A percentile compares a stretch with the other conserved stretches of the same genome.
phyloP scores from a whole-genome alignment of 2,329 filamentous ascomycete genomes.

The Aspergillus alliaceus region DNA sequence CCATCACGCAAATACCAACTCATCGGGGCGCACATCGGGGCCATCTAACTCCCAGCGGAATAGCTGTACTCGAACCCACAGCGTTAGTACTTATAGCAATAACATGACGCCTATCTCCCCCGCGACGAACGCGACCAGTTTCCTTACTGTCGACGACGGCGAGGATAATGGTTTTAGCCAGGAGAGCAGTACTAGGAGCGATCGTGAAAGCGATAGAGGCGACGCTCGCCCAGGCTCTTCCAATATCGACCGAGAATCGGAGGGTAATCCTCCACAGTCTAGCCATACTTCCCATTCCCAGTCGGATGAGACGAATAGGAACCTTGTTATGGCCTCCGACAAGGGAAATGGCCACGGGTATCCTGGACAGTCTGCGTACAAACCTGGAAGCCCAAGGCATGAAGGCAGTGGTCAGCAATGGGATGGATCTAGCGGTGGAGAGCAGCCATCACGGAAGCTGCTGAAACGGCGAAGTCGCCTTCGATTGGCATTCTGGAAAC shows the following conservation, averaged over 20 bases:
- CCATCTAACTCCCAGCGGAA: slow-evolving; percentile 37
- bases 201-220: slow-evolving; percentile 29
- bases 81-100: slow-evolving; percentile 44
- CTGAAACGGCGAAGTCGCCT: slow-evolving; percentile 40
- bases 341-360: slow-evolving; percentile 25
- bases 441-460: slow-evolving; percentile 24
- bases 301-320: slow-evolving; percentile 27
- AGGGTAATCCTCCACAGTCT: slow-evolving; percentile 19
- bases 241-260: slow-evolving; percentile 20
- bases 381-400: slow-evolving; percentile 26
- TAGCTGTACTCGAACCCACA: slow-evolving; percentile 42
- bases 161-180: slow-evolving; percentile 37
- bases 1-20: slow-evolving; percentile 35
- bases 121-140: slow-evolving; percentile 47
- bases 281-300: slow-evolving; percentile 26
- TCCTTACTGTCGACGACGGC: slow-evolving; percentile 42
- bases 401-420: slow-evolving; percentile 19
- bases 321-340: slow-evolving; percentile 18
- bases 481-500: slow-evolving; percentile 44
- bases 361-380: slow-evolving; percentile 26
- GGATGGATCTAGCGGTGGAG: slow-evolving; percentile 23
- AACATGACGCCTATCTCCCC: slow-evolving; percentile 43
- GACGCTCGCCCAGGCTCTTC: slow-evolving; percentile 34
- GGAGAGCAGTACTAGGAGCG: slow-evolving; percentile 30
- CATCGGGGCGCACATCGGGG: slow-evolving; percentile 34